Evolutionary conservation across 78 protist genomes (phyloP).

Genomic region (Anaeramoeba flamelloides): DNA sequence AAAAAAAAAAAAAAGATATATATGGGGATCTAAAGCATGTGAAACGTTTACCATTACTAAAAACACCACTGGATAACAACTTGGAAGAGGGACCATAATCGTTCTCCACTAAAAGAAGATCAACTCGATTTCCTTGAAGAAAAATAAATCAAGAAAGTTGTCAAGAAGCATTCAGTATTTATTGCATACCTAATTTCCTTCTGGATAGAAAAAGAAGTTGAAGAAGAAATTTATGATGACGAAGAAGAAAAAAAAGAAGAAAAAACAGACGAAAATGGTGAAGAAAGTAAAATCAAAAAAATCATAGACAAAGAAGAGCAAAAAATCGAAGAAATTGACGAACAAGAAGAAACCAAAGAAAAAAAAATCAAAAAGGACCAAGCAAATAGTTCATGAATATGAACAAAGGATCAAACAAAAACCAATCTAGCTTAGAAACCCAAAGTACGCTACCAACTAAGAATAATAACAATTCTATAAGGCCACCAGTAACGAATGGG

Average conservation of each 20-base stretch:
- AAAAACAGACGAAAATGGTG: conserved; percentile 55
- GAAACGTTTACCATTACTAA: conserved; percentile 80
- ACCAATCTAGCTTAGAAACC: conserved; percentile 96
- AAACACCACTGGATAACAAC: conserved; percentile 45
- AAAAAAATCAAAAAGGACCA: conserved; percentile 72
- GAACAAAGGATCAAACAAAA: conserved; percentile 92
- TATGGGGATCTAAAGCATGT: conserved; percentile 96
- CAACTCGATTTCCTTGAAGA: conserved; percentile 90
- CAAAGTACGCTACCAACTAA: conserved; percentile 85
- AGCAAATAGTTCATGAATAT: conserved; percentile 62
- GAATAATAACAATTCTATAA: conserved; percentile 98
- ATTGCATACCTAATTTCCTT: conserved; percentile 91
- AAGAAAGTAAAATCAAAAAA: conserved; percentile 28
- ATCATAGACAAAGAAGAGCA: conserved; percentile 28
- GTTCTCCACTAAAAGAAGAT: conserved; percentile 89
- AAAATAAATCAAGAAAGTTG: conserved; percentile 76
- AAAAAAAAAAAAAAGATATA: too few relatives aligned
- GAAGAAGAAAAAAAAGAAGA: conserved; percentile 43
- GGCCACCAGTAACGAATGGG: conserved; percentile 93
- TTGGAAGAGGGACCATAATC: conserved; percentile 93
- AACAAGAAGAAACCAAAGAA: conserved; percentile 32
- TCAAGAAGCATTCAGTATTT: conserved; percentile 99
- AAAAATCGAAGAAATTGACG: too few relatives aligned
- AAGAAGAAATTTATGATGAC: conserved; percentile 55
- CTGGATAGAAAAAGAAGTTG: conserved; percentile 25